Conservation (phyloP, 2,329 filamentous ascomycete species). For the Ascochyta pisi region DNA sequence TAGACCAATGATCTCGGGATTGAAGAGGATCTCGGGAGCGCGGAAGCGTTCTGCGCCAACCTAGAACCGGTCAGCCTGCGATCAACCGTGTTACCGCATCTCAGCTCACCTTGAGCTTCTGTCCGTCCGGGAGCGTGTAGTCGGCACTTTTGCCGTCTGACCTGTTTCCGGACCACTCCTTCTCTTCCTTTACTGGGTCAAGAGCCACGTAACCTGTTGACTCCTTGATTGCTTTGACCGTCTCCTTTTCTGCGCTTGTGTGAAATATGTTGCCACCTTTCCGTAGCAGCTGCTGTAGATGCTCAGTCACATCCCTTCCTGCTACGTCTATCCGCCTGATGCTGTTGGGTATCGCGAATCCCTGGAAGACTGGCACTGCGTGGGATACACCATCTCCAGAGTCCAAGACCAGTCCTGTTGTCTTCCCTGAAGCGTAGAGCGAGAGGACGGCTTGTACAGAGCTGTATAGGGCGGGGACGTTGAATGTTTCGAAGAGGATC, state of each 20-base stretch:
- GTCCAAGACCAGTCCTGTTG: constrained; percentile 94
- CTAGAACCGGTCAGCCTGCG: constrained; percentile 54
- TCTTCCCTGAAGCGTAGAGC: constrained; percentile 92
- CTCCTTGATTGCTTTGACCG: constrained; percentile 98
- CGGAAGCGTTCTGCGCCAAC: constrained; percentile 93
- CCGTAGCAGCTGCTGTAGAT: constrained; percentile 87
- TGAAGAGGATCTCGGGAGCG: constrained; percentile 95
- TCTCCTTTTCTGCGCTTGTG: constrained; percentile 98
- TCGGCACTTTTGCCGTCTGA: constrained; percentile 81
- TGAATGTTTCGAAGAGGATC: constrained; percentile 98
- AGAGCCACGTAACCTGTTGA: constrained; percentile 88
- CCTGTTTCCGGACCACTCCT: constrained; percentile 86
- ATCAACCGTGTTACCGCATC: constrained; percentile 10
- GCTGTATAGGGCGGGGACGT: constrained; percentile 93
- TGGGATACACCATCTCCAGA: constrained; percentile 96
- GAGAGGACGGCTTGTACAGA: constrained; percentile 97
- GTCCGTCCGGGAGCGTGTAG: constrained; percentile 89
- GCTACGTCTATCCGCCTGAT: constrained; percentile 96
- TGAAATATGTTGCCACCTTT: constrained; percentile 96
- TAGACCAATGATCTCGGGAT: constrained; percentile 93
- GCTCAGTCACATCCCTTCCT: constrained; percentile 93
- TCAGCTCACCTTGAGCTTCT: constrained; percentile 79
- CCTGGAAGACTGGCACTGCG: constrained; percentile 96
- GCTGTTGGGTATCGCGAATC: constrained; percentile 94
- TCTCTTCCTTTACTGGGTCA: constrained; percentile 93